These are phyloP conservation scores for Chlamydomonas sphaeroides DNA, from an alignment of 139 green algal genomes.

Conservation along the genomic window DNA sequence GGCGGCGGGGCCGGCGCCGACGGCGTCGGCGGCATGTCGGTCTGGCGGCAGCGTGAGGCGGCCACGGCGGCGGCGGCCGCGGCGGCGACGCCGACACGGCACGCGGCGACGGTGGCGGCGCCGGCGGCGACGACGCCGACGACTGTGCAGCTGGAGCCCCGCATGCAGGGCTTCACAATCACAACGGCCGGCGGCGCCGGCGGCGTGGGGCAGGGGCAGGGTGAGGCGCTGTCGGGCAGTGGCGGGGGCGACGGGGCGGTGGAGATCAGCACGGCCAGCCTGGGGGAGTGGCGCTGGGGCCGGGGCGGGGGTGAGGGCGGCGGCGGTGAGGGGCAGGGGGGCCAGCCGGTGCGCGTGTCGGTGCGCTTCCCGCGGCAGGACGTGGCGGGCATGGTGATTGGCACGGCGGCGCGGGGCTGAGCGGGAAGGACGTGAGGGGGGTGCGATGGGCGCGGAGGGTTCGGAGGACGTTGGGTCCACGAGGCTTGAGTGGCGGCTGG, in stretches of 20 bases:
- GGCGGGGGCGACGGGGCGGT: background rate
- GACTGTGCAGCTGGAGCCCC: background rate
- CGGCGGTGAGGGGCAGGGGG: background rate
- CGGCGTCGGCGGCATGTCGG: background rate
- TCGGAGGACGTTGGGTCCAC: no score
- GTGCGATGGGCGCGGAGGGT: no score
- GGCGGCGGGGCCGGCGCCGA: background rate
- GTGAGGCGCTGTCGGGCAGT: no score
- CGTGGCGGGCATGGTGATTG: no score
- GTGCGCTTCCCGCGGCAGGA: conserved; percentile 29
- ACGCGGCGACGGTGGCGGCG: background rate
- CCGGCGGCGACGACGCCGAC: background rate
- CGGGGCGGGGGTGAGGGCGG: background rate
- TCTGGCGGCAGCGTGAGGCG: background rate
- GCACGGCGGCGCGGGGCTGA: no score
- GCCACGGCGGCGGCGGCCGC: background rate
- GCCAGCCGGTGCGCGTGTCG: background rate
- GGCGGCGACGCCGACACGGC: background rate
- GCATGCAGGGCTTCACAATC: background rate
- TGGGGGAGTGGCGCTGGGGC: conserved; percentile 3
- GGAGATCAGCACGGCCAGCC: conserved; percentile 16
- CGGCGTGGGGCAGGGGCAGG: no score
- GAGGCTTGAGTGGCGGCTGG: no score
- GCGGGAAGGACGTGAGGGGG: no score
- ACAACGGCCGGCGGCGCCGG: background rate